Percentiles rank a stretch among this genome's conserved stretches.
phyloP scores from a whole-genome alignment of 139 green algal genomes.

The Coccomyxa sp. region DNA sequence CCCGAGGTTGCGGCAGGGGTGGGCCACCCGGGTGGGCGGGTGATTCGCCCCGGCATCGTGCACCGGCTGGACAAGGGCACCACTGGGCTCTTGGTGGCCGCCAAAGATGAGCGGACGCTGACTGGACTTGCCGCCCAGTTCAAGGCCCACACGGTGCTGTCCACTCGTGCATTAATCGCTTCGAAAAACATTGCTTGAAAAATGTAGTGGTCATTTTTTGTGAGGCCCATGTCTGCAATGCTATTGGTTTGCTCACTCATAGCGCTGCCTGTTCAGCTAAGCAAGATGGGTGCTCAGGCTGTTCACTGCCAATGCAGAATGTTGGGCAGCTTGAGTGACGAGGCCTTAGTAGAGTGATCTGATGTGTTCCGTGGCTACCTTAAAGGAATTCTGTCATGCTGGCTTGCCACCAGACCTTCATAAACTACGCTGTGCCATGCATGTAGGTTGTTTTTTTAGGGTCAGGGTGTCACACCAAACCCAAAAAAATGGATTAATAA shows the following conservation, averaged over 20 bases:
- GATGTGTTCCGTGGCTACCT: too few species aligned
- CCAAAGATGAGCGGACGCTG: constrained; percentile 68
- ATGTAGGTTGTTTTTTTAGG: too few species aligned
- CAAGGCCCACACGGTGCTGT: constrained; percentile 66
- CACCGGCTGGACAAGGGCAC: constrained; percentile 94
- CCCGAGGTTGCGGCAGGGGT: too few species aligned
- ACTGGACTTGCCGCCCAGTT: constrained; percentile 72
- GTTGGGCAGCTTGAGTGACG: too few species aligned
- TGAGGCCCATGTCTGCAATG: not conserved
- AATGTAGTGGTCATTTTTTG: not conserved
- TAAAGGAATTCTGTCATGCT: too few species aligned
- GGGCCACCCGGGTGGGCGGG: too few species aligned
- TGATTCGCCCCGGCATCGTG: constrained; percentile 92
- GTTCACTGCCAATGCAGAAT: not conserved
- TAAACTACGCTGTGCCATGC: too few species aligned
- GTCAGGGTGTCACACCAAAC: too few species aligned
- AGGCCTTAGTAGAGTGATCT: too few species aligned
- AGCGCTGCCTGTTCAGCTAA: not conserved
- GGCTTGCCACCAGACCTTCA: too few species aligned
- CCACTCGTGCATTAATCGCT: not conserved
- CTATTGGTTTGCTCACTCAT: not conserved
- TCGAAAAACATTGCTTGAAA: not conserved
- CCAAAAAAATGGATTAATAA: not conserved
- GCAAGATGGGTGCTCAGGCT: not conserved
- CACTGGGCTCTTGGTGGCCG: constrained; percentile 89